Evolutionary conservation across 352 stramenopile species (phyloP), one percentile per base, ranked within the genome.

Genomic region (Aphanomyces astaci): DNA sequence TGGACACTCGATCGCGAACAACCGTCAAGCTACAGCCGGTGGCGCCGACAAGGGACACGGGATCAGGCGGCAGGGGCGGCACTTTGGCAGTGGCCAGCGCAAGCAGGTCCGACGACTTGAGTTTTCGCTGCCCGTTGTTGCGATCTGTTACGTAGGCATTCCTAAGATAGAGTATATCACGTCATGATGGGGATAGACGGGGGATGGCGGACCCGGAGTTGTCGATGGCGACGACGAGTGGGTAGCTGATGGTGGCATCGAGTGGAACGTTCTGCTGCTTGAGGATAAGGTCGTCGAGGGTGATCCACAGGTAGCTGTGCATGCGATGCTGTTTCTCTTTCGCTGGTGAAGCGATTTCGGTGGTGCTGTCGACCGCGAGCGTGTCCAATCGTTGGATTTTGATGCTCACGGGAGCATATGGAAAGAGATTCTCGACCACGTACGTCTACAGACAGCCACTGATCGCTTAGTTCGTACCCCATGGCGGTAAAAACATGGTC

Each of bases 361-460:
- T n/a, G n/a, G n/a, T n/a, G n/a, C n/a, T n/a, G n/a, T n/a, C 32
- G 7, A 33, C 28, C 10, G 56, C 62, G 30, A 19, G 36, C 24
- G 10, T 7, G 31, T 40, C 62, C n/a, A 68, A 27, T 24, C 62
- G 46, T 72, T 92, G 81, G 31, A 81, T 81, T 71, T 90, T 75
- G 31, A 90, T 81, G n/a, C 72, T 72, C 56, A 92, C 84, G 3
- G 84, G 84, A 19, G 81, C 82, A 63, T 90, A 92, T 24, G 84
- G 77, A 39, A 88, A 92, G 25, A 92, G 74, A 57, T 92, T 89
- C 57, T 87, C 82, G 4, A 92, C 84, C 4, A 88, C 80, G 40
- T 92, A 84, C 0, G 69, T 71, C 56, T 66, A 66, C 36, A 65
- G n/a, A 33, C 25, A 65, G n/a, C n/a, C 22, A 51, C 17, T 24